Base-by-base conservation (phyloP, 495 filamentous ascomycete genomes). In the Xylaria acuta region DNA sequence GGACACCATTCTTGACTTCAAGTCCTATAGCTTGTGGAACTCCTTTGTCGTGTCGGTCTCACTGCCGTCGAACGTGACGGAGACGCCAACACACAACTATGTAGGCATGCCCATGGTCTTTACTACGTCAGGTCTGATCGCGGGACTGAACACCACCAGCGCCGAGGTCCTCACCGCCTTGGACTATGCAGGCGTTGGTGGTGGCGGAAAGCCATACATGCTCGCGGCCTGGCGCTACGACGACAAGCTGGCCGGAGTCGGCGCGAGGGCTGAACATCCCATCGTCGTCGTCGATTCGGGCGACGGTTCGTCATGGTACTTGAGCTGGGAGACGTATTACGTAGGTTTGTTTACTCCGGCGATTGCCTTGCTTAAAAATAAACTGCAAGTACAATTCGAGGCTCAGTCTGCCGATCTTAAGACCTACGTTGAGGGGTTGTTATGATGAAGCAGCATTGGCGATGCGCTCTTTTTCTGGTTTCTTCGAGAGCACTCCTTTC, bases 311-410 rank as follows among this genome's bases (percentile, higher is more conserved):
- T 79, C 77, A 5, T 64, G 63, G 58, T 74, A 74, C 32, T 38
- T 77, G 14, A 77, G 75, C 41, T 80, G 75, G 63, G 77, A 80
- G 69, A 80, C 78, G 27, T 78, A 79, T 64, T 79, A 80, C 58
- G 71, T 62, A 22, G 75, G 75, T 1, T 56, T 72, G 22, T n/a
- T 53, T 11, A 75, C 73, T 38, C 72, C 71, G 5, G 38, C 60
- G 14, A 76, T 76, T 32, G 63, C 67, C 45, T 36, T 75, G 30
- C 43, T 78, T 12, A 73, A 69, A 51, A 64, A 36, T 0, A 71
- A 72, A 62, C 60, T 80, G 54, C 63, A 73, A 30, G 36, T 45
- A 16, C 63, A 75, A 62, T 78, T 69, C 62, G 72, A 75, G 18
- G 45, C 69, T 6, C 75, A 80, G 71, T 68, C 66, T 34, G 36